Evolutionary conservation across 2,329 filamentous ascomycete genomes (phyloP).

Genomic region (Sordariomycetes sp.): DNA sequence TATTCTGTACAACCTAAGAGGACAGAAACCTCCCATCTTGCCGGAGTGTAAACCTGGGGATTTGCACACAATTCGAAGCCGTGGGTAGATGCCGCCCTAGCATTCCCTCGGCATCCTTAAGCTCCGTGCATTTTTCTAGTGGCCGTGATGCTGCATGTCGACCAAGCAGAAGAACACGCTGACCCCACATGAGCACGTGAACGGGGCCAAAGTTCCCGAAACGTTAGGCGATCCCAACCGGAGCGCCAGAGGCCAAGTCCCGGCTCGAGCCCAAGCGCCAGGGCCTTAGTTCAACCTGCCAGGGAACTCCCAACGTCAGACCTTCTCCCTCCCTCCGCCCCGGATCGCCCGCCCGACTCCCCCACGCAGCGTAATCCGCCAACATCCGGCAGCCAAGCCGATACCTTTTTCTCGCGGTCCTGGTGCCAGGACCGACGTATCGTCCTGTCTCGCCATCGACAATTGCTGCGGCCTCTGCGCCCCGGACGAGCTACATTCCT

Average conservation of each 20-base stretch:
- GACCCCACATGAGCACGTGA: constrained; percentile 2
- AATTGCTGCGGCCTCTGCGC: neutral
- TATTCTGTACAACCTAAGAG: no score
- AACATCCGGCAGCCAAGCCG: neutral
- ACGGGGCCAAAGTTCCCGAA: constrained; percentile 1
- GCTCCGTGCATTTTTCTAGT: constrained; percentile 1
- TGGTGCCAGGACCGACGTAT: neutral
- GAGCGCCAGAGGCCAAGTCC: neutral
- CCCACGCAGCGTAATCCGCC: neutral
- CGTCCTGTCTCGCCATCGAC: neutral
- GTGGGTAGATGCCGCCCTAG: neutral
- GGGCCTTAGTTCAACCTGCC: neutral
- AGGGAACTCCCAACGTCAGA: neutral
- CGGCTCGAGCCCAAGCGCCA: neutral
- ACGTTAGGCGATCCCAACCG: neutral
- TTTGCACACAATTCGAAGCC: neutral
- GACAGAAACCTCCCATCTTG: no score
- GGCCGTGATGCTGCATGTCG: neutral
- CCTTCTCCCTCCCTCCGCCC: neutral
- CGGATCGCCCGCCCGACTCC: neutral
- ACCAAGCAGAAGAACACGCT: neutral
- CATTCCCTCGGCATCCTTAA: neutral
- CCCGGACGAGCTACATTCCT: neutral
- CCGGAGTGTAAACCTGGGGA: no score
- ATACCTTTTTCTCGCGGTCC: neutral